Evolutionary conservation across 78 protist genomes (phyloP).

Genomic region (Protostelium mycophagum): DNA sequence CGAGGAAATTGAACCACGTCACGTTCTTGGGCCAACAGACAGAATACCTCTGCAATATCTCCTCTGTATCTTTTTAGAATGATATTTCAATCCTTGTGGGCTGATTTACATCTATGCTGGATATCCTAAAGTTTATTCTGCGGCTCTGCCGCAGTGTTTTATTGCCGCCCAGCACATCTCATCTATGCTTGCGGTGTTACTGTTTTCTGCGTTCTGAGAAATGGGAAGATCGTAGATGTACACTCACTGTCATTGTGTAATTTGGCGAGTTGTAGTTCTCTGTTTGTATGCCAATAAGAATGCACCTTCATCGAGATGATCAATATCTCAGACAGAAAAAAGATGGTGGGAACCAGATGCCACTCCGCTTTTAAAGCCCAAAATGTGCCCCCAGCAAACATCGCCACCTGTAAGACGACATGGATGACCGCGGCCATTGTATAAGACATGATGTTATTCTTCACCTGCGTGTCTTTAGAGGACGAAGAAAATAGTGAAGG

Average conservation of each 20-base stretch:
- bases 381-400: neutral
- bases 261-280: neutral
- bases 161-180: too few species aligned
- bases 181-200: too few species aligned
- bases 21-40: neutral
- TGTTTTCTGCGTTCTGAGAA: neutral
- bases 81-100: too few species aligned
- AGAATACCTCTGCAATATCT: too few species aligned
- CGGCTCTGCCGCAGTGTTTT: too few species aligned
- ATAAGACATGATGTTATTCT: neutral
- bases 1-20: neutral
- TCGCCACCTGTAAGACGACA: neutral
- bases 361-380: neutral
- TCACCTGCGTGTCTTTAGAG: neutral
- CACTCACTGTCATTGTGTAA: neutral
- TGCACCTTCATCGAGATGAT: neutral
- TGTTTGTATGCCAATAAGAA: neutral
- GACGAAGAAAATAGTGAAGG: neutral
- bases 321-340: neutral
- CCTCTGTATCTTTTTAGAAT: too few species aligned
- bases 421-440: neutral
- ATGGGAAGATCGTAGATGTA: neutral
- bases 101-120: too few species aligned
- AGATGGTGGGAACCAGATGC: neutral
- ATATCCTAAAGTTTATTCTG: too few species aligned